Conservation (phyloP, 2,329 filamentous ascomycete species). For the Pleochaeta shiraiana region DNA sequence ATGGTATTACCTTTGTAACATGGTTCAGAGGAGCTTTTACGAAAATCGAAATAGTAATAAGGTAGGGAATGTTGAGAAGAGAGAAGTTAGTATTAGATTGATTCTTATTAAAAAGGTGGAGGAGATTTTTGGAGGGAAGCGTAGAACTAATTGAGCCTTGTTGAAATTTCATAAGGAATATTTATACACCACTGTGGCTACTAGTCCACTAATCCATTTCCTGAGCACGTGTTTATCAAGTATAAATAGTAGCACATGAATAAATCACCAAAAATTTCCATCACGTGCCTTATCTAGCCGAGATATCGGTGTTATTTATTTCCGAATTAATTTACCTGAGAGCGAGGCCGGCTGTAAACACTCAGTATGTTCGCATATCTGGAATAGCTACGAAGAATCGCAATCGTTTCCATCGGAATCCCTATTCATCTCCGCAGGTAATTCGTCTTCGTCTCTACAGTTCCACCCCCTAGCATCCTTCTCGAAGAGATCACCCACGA, state of each 20-base stretch:
- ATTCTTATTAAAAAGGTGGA: too few relatives aligned
- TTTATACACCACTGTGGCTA: too few relatives aligned
- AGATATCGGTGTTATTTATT: not conserved
- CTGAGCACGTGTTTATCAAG: too few relatives aligned
- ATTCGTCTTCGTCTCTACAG: too few relatives aligned
- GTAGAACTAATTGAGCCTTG: too few relatives aligned
- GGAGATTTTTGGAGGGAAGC: too few relatives aligned
- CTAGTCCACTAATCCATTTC: too few relatives aligned
- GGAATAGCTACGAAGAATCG: not conserved
- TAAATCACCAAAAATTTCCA: not conserved
- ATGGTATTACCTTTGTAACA: not conserved
- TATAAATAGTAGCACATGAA: not conserved
- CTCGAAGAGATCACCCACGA: too few relatives aligned
- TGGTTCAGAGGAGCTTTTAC: not conserved
- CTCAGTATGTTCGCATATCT: not conserved
- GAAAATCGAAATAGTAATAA: not conserved
- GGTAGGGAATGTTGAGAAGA: not conserved
- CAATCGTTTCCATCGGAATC: too few relatives aligned
- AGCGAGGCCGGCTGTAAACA: not conserved
- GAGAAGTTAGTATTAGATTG: not conserved
- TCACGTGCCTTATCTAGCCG: not conserved
- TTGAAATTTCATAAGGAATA: too few relatives aligned
- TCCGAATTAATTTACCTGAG: not conserved
- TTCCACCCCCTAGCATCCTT: too few relatives aligned
- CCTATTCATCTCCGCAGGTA: not conserved